Evolutionary conservation across 2,329 filamentous ascomycete species (phyloP).

Genomic region (Stemphylium lycopersici): DNA sequence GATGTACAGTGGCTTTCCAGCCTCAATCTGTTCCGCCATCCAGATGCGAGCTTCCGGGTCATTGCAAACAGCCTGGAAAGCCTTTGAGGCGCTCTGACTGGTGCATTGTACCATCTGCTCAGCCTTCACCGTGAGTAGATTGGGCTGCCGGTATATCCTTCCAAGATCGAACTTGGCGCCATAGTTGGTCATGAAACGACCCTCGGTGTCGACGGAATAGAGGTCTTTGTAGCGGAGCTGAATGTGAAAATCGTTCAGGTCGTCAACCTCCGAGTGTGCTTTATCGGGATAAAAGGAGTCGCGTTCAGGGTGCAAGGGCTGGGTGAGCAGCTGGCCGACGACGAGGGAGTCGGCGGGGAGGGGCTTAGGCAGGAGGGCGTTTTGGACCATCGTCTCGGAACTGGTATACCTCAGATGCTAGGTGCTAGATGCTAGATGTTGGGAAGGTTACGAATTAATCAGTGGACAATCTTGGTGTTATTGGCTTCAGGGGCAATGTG

Average conservation of each 20-base stretch:
- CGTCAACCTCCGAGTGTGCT: slow-evolving; percentile 44
- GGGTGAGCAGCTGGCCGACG: slow-evolving; percentile 46
- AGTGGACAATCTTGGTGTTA: not conserved
- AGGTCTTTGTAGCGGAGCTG: slow-evolving; percentile 48
- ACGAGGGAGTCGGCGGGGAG: slow-evolving; percentile 42
- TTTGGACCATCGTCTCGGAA: slow-evolving; percentile 36
- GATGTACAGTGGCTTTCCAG: slow-evolving; percentile 42
- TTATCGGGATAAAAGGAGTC: slow-evolving; percentile 45
- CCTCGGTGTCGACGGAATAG: slow-evolving; percentile 46
- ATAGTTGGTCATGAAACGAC: slow-evolving; percentile 48
- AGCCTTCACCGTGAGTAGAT: slow-evolving; percentile 44
- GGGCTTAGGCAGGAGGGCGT: slow-evolving; percentile 46
- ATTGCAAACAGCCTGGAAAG: slow-evolving; percentile 42
- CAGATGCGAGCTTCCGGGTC: slow-evolving; percentile 43
- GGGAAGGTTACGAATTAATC: not conserved
- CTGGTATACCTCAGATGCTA: not conserved
- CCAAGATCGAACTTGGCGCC: slow-evolving; percentile 48
- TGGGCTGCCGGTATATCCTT: slow-evolving; percentile 45
- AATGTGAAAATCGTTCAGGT: slow-evolving; percentile 49
- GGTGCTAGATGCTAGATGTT: not conserved
- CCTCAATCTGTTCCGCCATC: slow-evolving; percentile 38
- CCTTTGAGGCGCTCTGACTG: slow-evolving; percentile 32
- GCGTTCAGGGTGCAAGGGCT: slow-evolving; percentile 46
- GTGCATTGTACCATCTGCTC: slow-evolving; percentile 49
- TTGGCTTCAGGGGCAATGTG: slow-evolving; percentile 3